phyloP scores from a whole-genome alignment of 345 rosid genomes.

The Lepidium africanum region DNA sequence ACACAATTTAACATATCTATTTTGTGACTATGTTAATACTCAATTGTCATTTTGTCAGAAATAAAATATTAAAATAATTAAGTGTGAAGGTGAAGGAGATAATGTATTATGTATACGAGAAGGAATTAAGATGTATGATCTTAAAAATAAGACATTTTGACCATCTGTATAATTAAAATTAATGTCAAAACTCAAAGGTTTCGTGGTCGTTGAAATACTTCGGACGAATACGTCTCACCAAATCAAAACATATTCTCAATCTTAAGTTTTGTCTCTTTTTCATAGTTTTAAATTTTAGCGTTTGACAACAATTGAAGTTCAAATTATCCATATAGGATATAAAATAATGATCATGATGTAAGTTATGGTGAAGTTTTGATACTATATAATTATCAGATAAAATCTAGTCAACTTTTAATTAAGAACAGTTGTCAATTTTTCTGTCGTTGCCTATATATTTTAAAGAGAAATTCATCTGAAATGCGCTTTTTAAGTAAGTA shows the following conservation, averaged over 20 bases:
- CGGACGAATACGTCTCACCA: slow-evolving; percentile 11
- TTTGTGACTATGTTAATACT: background rate
- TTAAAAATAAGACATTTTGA: slow-evolving; percentile 1
- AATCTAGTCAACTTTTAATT: background rate
- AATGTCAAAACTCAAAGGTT: background rate
- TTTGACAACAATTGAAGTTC: background rate
- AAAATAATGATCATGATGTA: background rate
- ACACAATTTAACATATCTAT: slow-evolving; percentile 2
- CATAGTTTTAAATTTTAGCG: background rate
- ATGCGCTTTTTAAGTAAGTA: too few relatives aligned
- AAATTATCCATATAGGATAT: background rate
- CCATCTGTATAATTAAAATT: background rate
- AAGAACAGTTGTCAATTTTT: background rate
- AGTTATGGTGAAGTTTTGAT: background rate
- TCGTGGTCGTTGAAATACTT: slow-evolving; percentile 2
- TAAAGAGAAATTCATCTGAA: too few relatives aligned
- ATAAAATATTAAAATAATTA: background rate
- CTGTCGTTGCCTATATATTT: background rate
- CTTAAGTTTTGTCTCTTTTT: background rate
- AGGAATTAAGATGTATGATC: slow-evolving; percentile 22
- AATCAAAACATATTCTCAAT: background rate
- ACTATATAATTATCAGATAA: background rate
- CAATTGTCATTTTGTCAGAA: background rate
- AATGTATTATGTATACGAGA: background rate
- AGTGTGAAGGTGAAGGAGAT: slow-evolving; percentile 6